These are phyloP conservation scores for Colletotrichum graminicola DNA, from an alignment of 2,329 filamentous ascomycete genomes.

Conservation along the genomic window DNA sequence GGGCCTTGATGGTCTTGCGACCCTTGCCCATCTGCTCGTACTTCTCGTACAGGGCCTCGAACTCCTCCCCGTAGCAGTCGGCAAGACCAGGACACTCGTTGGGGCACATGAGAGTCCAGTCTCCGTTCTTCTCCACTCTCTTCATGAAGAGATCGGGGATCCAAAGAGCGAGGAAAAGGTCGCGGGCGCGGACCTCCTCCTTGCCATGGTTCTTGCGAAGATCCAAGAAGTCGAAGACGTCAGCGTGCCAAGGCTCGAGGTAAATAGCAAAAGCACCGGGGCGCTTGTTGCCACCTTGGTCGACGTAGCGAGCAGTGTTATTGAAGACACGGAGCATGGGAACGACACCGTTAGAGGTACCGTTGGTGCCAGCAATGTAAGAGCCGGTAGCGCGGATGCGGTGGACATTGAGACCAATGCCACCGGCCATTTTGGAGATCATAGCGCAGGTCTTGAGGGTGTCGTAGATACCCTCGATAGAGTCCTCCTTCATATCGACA, in stretches of 20 bases:
- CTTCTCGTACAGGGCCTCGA: constrained; percentile 91
- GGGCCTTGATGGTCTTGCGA: constrained; percentile 91
- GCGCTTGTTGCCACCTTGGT: constrained; percentile 99
- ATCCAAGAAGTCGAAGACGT: constrained; percentile 97
- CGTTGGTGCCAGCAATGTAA: constrained; percentile 98
- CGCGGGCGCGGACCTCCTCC: constrained; percentile 95
- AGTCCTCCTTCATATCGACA: constrained; percentile 99
- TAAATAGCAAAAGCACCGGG: constrained; percentile 99
- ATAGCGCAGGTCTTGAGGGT: constrained; percentile 99
- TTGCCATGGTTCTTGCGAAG: constrained; percentile 99
- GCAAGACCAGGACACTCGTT: constrained; percentile 95
- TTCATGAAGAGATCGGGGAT: constrained; percentile 99
- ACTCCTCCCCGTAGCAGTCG: constrained; percentile 97
- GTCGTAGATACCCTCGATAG: constrained; percentile 99
- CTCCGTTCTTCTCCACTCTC: constrained; percentile 94
- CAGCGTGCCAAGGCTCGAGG: constrained; percentile 98
- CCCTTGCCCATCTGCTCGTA: constrained; percentile 92
- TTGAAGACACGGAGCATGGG: constrained; percentile 99
- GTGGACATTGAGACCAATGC: constrained; percentile 96
- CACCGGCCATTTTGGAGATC: constrained; percentile 99
- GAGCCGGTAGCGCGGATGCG: constrained; percentile 97
- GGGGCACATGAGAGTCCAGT: constrained; percentile 98
- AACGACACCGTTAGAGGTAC: constrained; percentile 95
- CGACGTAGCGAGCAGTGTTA: constrained; percentile 98
- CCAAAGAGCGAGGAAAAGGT: constrained; percentile 98